Evolutionary conservation across 225 moss, liverwort and hornwort species (phyloP), one percentile per base, ranked within the genome.

Genomic region (Pseudoscleropodium purum): DNA sequence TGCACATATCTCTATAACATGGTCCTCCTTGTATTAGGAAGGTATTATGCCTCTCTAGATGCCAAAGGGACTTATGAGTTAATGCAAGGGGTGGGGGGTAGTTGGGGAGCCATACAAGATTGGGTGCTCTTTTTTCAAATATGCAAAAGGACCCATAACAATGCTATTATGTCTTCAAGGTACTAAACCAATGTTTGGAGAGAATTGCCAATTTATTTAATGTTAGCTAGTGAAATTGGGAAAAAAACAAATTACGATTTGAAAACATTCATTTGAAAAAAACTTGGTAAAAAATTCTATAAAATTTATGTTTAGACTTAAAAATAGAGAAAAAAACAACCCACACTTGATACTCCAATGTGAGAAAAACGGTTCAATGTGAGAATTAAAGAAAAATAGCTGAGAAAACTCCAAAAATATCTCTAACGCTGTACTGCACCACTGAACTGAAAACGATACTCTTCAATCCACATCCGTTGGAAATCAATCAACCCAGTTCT

Each of bases 41-140:
- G 19, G 49, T 75, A 75, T 18, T 11, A 47, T 18, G 6, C 18
- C 1, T 47, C 1, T 1, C 0, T 31, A 10, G 6, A 47, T 47
- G 31, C 1, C 0, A 18, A 0, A 31, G 0, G 11, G 47, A 75
- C 11, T 75, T 31, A 75, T 19, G 0, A 33, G 0, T 33, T 49
- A 33, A 23, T 75, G 11, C 31, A 47, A 49, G 3, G 49, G 7
- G 31, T 49, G 2, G 31, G 2, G 7, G 0, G n/a, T n/a, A n/a
- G n/a, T 52, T 52, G 15, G 14, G 20, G 20, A 47, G 10, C 2
- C 18, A 31, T 18, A 15, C 3, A 73, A 43, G 3, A 39, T 3
- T 27, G 0, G 7, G 4, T 2, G 1, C 19, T 1, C 0, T 0
- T 47, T 49, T 33, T 61, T 33, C 31, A 75, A 49, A 0, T 12